phyloP scores from a whole-genome alignment of 768 basidiomycete genomes.

The Suillus occidentalis region DNA sequence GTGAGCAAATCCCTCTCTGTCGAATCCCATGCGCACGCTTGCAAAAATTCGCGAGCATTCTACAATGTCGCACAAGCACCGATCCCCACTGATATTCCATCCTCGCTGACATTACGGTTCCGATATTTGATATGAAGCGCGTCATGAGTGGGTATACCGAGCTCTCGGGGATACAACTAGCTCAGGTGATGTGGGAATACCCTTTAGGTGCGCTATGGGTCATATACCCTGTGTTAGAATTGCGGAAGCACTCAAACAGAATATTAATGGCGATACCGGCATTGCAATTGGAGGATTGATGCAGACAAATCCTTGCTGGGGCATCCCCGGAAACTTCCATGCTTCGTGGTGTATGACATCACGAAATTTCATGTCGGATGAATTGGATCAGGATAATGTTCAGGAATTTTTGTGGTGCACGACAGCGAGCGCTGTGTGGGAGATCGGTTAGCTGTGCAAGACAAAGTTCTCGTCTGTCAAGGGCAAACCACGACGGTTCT shows the following conservation, averaged over 20 bases:
- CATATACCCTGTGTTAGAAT: neutral
- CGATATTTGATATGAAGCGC: slow-evolving; percentile 8
- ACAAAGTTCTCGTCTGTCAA: neutral
- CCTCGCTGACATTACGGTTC: neutral
- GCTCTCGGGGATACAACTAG: neutral
- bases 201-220: slow-evolving; percentile 5
- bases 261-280: slow-evolving; percentile 1
- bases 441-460: neutral
- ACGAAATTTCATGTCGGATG: neutral
- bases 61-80: neutral
- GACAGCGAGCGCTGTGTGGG: neutral
- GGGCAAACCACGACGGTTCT: neutral
- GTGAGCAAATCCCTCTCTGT: neutral
- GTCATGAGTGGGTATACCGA: slow-evolving; percentile 7
- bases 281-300: neutral
- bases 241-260: neutral
- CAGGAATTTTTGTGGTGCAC: slow-evolving; percentile 1
- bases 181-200: slow-evolving; percentile 13
- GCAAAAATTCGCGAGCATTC: neutral
- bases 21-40: neutral
- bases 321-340: slow-evolving; percentile 3
- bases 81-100: slow-evolving; percentile 3
- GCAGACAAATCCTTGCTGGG: neutral
- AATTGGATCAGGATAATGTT: neutral
- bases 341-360: neutral